Evolutionary conservation across 139 green algal genomes (phyloP).

Genomic region (Marvania coccoides): DNA sequence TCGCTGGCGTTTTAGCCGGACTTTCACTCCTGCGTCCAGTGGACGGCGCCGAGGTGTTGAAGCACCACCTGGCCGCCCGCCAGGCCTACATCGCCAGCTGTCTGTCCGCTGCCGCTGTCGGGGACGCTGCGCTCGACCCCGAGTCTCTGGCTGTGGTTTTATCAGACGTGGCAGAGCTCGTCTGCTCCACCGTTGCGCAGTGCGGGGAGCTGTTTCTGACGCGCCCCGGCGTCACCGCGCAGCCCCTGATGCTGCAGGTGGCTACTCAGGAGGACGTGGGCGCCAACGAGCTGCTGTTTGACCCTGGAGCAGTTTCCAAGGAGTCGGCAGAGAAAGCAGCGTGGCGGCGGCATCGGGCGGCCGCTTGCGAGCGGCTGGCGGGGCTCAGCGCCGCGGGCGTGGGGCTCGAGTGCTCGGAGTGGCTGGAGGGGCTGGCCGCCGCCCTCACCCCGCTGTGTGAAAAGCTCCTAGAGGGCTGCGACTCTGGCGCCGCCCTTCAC

Average conservation of each 20-base stretch:
- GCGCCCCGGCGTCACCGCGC: neutral
- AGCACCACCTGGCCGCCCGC: conserved; percentile 35
- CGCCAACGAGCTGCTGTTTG: conserved; percentile 48
- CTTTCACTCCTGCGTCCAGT: conserved; percentile 22
- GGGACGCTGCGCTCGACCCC: neutral
- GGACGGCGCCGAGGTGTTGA: conserved; percentile 33
- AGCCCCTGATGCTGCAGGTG: conserved; percentile 24
- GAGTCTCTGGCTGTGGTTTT: conserved; percentile 12
- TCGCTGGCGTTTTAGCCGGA: conserved; percentile 11
- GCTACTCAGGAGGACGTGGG: conserved; percentile 15
- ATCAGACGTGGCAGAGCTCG: conserved; percentile 7
- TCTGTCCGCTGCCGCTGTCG: conserved; percentile 9
- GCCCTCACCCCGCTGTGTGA: conserved; percentile 22
- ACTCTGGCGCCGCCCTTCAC: conserved; percentile 24
- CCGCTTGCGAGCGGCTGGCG: conserved; percentile 17
- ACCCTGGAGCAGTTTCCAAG: neutral
- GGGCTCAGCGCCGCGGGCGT: conserved; percentile 36
- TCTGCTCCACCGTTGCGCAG: conserved; percentile 43
- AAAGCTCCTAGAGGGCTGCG: conserved; percentile 42
- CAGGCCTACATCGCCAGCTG: conserved; percentile 23
- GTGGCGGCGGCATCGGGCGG: conserved; percentile 20
- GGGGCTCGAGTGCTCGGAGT: conserved; percentile 45
- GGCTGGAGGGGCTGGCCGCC: conserved; percentile 45
- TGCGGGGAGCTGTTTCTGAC: conserved; percentile 71
- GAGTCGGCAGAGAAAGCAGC: neutral